phyloP scores from a whole-genome alignment of 202 grass and related monocot species.

The Saccharum hybrid region DNA sequence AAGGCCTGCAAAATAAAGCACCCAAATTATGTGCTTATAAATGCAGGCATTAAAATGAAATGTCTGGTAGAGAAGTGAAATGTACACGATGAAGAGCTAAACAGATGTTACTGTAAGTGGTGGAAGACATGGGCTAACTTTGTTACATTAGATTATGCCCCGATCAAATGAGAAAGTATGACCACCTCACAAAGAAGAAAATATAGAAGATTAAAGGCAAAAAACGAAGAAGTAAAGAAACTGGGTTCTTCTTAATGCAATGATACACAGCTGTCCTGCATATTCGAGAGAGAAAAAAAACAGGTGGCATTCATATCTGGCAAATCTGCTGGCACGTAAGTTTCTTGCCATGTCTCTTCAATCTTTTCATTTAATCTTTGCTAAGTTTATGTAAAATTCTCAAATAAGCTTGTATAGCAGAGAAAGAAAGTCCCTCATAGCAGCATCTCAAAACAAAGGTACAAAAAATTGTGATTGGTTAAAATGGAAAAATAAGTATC shows the following conservation, averaged over 20 bases:
- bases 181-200: neutral
- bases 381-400: slow-evolving; percentile 22
- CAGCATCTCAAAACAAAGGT: neutral
- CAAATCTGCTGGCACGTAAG: neutral
- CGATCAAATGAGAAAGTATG: neutral
- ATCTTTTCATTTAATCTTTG: neutral
- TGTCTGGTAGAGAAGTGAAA: slow-evolving; percentile 14
- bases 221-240: slow-evolving; percentile 26
- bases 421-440: neutral
- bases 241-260: neutral
- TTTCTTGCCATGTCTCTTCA: neutral
- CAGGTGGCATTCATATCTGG: neutral
- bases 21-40: slow-evolving; percentile 26
- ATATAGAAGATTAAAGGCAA: neutral
- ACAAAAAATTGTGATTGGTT: neutral
- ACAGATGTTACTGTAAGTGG: neutral
- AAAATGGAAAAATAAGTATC: neutral
- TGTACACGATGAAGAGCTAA: slow-evolving; percentile 32
- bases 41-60: slow-evolving; percentile 29
- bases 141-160: neutral
- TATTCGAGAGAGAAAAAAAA: neutral
- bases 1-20: slow-evolving; percentile 66
- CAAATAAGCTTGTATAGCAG: slow-evolving; percentile 15
- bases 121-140: slow-evolving; percentile 15
- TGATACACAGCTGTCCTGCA: neutral